Base-by-base conservation (phyloP, 2,329 filamentous ascomycete genomes). In the Colletotrichum sp. region DNA sequence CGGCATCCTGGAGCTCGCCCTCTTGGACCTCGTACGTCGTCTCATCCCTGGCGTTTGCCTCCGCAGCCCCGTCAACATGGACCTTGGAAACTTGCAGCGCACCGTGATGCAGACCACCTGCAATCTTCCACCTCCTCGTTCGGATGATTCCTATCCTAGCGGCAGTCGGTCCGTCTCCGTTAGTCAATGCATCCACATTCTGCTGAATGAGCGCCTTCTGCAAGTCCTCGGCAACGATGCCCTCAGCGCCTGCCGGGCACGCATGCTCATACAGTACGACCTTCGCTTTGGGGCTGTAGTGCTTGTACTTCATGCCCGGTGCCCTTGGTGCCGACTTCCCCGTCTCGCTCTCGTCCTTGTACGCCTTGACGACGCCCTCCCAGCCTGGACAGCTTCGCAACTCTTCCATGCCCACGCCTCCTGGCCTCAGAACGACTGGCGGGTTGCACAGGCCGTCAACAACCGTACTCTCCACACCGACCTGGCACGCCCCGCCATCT, bases 221-320 rank as follows among this genome's bases (percentile, higher is more conserved):
- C 7, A 85, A 66, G 55, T 88, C 86, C 33, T 79, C 80, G 8
- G 75, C 21, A 15, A 80, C 76, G 43, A 88, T 79, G 9, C 86
- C 86, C 12, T 79, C 79, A 57, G 77, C 76, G 27, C 84, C 82
- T 13, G 75, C 77, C 15, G 74, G 75, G 81, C 80, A 85, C 47
- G 80, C 82, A 31, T 90, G 84, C 81, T 98, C 95, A 80, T 95
- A 98, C 3, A 98, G 87, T 16, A 98, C 86, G 3, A 99, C 96
- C 59, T 89, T 91, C 2, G 97, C 97, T 82, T 93, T 94, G 1
- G 97, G 97, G 57, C 96, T 98, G 80, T 99, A 99, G 82, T 99
- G 97, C 81, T 97, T 95, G 82, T 99, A 99, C 84, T 99, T 99
- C 97, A 99, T 99, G 1, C 97, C 97, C 0, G 97, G 97, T 1